Base-by-base conservation (phyloP, 2,329 filamentous ascomycete genomes). In the Cercospora canescens region DNA sequence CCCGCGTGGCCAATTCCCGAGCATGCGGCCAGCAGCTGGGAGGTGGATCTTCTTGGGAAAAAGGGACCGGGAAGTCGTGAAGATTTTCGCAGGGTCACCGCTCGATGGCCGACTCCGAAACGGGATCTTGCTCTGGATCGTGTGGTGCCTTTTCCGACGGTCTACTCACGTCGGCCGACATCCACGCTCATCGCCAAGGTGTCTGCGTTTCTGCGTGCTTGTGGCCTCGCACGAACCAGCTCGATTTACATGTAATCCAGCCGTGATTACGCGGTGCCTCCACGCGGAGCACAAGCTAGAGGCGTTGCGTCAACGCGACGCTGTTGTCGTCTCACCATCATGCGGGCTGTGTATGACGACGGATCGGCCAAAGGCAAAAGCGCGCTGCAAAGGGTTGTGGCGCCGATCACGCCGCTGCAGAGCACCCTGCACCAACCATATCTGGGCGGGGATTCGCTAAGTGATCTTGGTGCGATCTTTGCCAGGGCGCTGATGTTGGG, bases 281-380 rank as follows among this genome's bases (percentile, higher is more conserved):
- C 16, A 28, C 45, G 45, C 45, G 45, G 24, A 26, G 45, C 45
- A 28, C 45, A 50, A 61, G 59, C 39, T 28, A 24, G 26, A 37
- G 24, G 28, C 52, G 18, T 56, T 56, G 52, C 52, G 52, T 56
- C 52, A 56, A 48, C 37, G 6, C n/a, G 34, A 59, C 34, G 35
- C n/a, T 59, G 6, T 30, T 34, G 26, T 24, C 57, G 57, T 45
- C 57, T 52, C 39, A n/a, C n/a, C n/a, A n/a, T n/a, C n/a, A 21
- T 39, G 45, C 39, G 60, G 39, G 21, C 28, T 50, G 11, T 56
- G 52, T 11, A 67, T 67, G 65, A 67, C 65, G 65, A 64, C 37
- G 34, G 41, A 55, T 58, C 41, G 62, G 30, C 55, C 45, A 45
- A 37, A 32, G 52, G 45, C 63, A 34, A 56, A 35, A 11, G 30